Conservation (phyloP, 495 filamentous ascomycete genomes). For the Talaromyces trachyspermus region DNA sequence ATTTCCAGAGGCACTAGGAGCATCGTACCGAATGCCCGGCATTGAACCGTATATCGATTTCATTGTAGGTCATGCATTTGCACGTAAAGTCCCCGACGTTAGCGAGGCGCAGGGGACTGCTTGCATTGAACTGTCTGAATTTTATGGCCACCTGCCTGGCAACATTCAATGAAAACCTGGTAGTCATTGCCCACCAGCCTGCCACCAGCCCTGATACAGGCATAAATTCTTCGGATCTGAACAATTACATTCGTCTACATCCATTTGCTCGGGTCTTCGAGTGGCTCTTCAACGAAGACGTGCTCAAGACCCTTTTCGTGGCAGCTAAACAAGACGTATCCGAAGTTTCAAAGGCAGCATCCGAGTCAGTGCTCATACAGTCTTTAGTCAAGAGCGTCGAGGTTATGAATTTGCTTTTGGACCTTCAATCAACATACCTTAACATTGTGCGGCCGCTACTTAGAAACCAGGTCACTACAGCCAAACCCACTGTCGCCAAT, state of each 20-base stretch:
- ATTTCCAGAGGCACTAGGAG: slow-evolving; percentile 85
- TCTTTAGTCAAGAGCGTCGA: slow-evolving; percentile 68
- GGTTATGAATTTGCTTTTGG: slow-evolving; percentile 70
- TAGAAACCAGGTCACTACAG: slow-evolving; percentile 43
- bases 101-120: slow-evolving; percentile 51
- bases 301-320: slow-evolving; percentile 68
- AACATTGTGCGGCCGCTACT: slow-evolving; percentile 75
- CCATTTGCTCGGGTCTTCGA: slow-evolving; percentile 91
- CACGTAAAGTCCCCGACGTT: slow-evolving; percentile 50
- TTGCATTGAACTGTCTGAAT: slow-evolving; percentile 70
- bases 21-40: slow-evolving; percentile 68
- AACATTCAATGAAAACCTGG: slow-evolving; percentile 87
- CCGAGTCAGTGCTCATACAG: slow-evolving; percentile 67
- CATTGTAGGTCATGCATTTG: slow-evolving; percentile 65
- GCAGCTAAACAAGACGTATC: slow-evolving; percentile 63
- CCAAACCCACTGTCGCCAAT: slow-evolving; percentile 52
- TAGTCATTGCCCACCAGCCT: slow-evolving; percentile 70
- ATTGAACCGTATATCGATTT: slow-evolving; percentile 93
- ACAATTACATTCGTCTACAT: slow-evolving; percentile 74
- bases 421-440: slow-evolving; percentile 84
- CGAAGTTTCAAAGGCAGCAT: slow-evolving; percentile 55
- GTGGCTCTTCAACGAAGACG: slow-evolving; percentile 92
- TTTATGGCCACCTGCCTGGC: slow-evolving; percentile 67
- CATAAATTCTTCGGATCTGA: slow-evolving; percentile 61
- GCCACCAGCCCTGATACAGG: slow-evolving; percentile 63